phyloP scores from a whole-genome alignment of 306 rosid genomes.

The Medicago ruthenica region DNA sequence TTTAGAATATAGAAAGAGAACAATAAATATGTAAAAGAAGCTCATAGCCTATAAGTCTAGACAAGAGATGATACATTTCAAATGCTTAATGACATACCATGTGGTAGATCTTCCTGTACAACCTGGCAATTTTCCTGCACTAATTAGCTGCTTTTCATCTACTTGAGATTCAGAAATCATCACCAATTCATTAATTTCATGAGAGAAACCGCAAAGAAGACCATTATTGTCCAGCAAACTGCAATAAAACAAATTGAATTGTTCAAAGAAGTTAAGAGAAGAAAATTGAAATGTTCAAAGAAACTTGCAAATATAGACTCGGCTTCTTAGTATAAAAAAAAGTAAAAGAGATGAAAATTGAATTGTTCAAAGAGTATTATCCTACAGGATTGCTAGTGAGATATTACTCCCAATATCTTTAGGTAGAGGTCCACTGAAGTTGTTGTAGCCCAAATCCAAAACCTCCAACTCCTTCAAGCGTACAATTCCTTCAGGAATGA shows the following conservation, averaged over 20 bases:
- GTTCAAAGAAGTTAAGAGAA: conserved; percentile 7
- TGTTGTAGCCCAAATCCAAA: conserved; percentile 89
- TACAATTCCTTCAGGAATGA: conserved; percentile 66
- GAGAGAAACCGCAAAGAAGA: conserved; percentile 65
- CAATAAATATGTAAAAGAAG: conserved; percentile 14
- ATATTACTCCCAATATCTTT: conserved; percentile 71
- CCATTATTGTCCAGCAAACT: conserved; percentile 86
- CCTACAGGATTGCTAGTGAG: conserved; percentile 79
- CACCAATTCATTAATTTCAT: conserved; percentile 61
- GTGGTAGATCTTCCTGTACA: conserved; percentile 50
- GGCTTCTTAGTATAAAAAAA: conserved; percentile 22
- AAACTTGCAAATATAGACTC: background rate
- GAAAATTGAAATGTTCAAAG: background rate
- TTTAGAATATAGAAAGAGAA: conserved; percentile 24
- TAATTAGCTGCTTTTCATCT: conserved; percentile 61
- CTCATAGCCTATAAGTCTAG: background rate
- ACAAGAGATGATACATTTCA: conserved; percentile 23
- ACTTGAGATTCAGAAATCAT: conserved; percentile 78
- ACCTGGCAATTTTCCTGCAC: conserved; percentile 46
- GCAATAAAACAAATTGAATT: conserved; percentile 43
- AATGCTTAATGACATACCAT: conserved; percentile 58
- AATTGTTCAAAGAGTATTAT: conserved; percentile 39
- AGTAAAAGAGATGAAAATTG: conserved; percentile 5
- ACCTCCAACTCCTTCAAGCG: conserved; percentile 79
- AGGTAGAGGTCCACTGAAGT: conserved; percentile 71